These are phyloP conservation scores for Gentiana dahurica DNA, from an alignment of 257 asterid genomes.

Conservation along the genomic window DNA sequence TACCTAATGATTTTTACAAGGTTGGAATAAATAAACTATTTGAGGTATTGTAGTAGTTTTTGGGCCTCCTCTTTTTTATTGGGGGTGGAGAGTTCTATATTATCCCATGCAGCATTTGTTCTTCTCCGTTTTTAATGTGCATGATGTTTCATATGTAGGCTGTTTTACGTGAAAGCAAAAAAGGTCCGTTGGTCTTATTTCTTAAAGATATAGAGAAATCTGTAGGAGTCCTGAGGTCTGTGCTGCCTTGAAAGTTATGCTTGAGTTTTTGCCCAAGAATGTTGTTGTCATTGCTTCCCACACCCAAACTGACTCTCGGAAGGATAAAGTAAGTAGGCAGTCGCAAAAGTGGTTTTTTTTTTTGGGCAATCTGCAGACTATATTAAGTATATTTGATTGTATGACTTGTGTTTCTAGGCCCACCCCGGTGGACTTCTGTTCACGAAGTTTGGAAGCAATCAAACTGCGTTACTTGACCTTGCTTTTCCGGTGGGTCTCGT, in stretches of 20 bases:
- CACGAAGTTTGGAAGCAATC: constrained; percentile 80
- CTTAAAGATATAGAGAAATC: constrained; percentile 92
- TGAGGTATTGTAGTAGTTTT: constrained; percentile 43
- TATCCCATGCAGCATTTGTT: background rate
- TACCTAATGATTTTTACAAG: constrained; percentile 67
- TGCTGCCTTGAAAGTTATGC: constrained; percentile 52
- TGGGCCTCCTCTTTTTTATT: no score
- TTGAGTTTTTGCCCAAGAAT: constrained; percentile 82
- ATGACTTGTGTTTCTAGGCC: constrained; percentile 37
- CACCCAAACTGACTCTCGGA: constrained; percentile 55
- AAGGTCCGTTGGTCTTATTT: constrained; percentile 74
- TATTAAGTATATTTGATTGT: background rate
- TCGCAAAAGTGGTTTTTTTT: background rate
- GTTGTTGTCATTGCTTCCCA: constrained; percentile 79
- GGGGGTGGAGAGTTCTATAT: no score
- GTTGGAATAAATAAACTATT: constrained; percentile 57
- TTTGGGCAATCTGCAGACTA: background rate
- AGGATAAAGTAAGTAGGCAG: constrained; percentile 59
- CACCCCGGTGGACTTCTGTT: constrained; percentile 79
- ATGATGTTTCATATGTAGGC: constrained; percentile 33
- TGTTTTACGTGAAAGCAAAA: constrained; percentile 60
- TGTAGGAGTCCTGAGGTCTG: constrained; percentile 57
- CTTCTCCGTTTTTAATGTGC: background rate
- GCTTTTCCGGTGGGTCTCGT: constrained; percentile 66
- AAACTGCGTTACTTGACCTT: constrained; percentile 77